These are phyloP conservation scores for Tieghemostelium lacteum DNA, from an alignment of 78 protist genomes.

Conservation along the genomic window DNA sequence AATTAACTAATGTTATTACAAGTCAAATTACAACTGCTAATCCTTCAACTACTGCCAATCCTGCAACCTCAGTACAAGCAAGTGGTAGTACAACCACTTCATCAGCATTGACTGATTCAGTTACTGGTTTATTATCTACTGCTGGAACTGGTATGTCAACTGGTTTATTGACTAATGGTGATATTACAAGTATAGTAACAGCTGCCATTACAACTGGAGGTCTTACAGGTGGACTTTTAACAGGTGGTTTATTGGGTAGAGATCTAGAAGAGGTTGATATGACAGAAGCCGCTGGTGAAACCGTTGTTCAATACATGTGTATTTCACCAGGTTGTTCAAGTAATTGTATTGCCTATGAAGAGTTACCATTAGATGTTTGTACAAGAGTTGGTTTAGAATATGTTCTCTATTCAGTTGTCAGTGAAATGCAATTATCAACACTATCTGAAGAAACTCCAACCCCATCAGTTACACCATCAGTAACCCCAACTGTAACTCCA, in stretches of 20 bases:
- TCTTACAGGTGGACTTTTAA: neutral
- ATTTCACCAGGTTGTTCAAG: neutral
- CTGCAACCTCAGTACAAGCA: neutral
- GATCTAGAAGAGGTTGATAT: neutral
- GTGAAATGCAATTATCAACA: neutral
- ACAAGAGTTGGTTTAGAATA: neutral
- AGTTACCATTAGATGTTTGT: neutral
- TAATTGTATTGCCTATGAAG: neutral
- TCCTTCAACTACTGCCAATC: neutral
- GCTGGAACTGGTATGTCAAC: neutral
- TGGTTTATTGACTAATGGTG: no score
- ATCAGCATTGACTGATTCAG: neutral
- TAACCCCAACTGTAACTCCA: no score
- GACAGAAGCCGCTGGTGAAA: neutral
- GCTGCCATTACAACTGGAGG: no score
- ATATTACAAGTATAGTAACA: no score
- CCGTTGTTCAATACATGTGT: neutral
- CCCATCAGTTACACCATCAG: no score
- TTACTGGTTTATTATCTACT: neutral
- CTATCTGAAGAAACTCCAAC: neutral
- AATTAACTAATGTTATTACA: neutral
- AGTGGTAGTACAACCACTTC: neutral
- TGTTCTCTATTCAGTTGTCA: neutral
- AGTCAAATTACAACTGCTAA: neutral
- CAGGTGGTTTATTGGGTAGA: no score